phyloP scores from a whole-genome alignment of 305 asterid genomes.

The Striga hermonthica region DNA sequence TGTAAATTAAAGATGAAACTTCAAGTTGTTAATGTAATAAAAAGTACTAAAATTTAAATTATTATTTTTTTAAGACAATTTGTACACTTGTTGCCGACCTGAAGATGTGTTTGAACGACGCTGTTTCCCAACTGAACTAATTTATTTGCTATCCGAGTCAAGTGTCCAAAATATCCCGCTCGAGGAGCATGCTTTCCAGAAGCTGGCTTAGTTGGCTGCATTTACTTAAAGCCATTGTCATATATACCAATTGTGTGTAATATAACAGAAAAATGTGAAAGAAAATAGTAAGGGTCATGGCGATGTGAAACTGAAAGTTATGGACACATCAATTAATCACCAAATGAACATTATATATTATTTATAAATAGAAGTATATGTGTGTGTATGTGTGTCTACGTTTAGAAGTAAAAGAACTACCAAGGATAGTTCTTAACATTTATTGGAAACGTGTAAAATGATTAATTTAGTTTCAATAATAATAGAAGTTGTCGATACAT shows the following conservation, averaged over 20 bases:
- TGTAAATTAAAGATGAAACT: slow-evolving; percentile 16
- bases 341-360: too few relatives aligned
- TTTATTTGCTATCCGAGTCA: slow-evolving; percentile 83
- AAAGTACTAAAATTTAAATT: slow-evolving; percentile 12
- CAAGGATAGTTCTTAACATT: background rate
- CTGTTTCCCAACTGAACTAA: slow-evolving; percentile 63
- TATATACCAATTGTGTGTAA: slow-evolving; percentile 24
- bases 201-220: slow-evolving; percentile 74
- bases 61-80: slow-evolving; percentile 14
- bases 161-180: slow-evolving; percentile 85
- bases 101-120: slow-evolving; percentile 61
- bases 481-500: background rate
- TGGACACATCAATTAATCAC: slow-evolving; percentile 1
- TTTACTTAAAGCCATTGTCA: slow-evolving; percentile 28
- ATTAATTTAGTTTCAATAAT: background rate
- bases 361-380: too few relatives aligned
- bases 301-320: slow-evolving; percentile 8
- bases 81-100: slow-evolving; percentile 45
- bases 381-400: too few relatives aligned
- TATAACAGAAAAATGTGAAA: slow-evolving; percentile 12
- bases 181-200: slow-evolving; percentile 63
- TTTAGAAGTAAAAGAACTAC: background rate
- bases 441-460: background rate
- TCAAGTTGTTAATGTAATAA: background rate
- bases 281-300: slow-evolving; percentile 1